Evolutionary conservation across 345 rosid genomes (phyloP), one percentile per base, ranked within the genome.

Genomic region (Luvunga scandens): DNA sequence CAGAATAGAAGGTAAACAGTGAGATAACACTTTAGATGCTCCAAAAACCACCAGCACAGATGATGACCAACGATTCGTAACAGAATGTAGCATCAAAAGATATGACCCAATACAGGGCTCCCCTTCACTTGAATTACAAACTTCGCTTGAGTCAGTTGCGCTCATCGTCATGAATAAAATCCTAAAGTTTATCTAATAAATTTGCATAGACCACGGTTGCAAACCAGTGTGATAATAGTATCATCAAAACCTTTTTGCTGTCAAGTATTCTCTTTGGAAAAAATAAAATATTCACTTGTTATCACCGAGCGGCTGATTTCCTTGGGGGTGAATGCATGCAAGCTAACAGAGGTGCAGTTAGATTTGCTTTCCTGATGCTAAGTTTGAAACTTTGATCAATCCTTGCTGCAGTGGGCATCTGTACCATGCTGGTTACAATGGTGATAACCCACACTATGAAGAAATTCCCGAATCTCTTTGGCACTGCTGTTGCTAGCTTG

Each of bases 401-500:
- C 82, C 78, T 88, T 88, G 78, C 81, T 85, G 83, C 93, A 89
- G 63, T 88, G 91, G 2, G 98, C 95, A 79, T 94, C 98, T 14
- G 96, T 91, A 71, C 96, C 97, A 72, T 88, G 99, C 79, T 85
- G 91, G 33, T 80, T 85, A 86, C 98, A 92, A 38, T 84, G 85
- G 31, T 13, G 80, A 89, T 94, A 96, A 60, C 98, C 99, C 68
- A 92, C 84, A 34, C 82, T 83, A 25, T 59, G 84, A 10, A 94
- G 91, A 78, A 96, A 96, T 67, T 89, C 84, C 6, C 91, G 87
- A 66, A 96, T 94, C 83, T 91, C 91, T 80, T 89, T 94, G 63
- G 93, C 83, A 75, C 92, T 94, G 85, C 89, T 91, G 84, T 94
- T 94, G 80, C 99, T 96, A 34, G 98, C 98, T 83, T 86, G 90